These are phyloP conservation scores for Coniella vitis DNA, from an alignment of 2,329 filamentous ascomycete species.

Conservation along the genomic window DNA sequence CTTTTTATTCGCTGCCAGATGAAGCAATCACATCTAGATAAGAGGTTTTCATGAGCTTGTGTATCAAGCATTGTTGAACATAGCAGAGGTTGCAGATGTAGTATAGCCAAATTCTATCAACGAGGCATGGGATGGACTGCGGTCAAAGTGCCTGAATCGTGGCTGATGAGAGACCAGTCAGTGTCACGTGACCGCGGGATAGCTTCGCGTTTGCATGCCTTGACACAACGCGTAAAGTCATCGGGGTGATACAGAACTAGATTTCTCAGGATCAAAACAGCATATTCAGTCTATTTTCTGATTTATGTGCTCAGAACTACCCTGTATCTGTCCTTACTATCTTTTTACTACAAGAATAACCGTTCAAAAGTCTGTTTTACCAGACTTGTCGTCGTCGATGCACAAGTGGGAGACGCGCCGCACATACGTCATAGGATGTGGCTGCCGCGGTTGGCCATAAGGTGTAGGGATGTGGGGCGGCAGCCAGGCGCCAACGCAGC, in stretches of 20 bases:
- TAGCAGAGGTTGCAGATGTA: too few relatives aligned
- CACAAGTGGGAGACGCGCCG: slow-evolving; percentile 13
- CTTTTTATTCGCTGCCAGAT: slow-evolving; percentile 1
- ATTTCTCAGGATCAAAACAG: too few relatives aligned
- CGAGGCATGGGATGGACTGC: too few relatives aligned
- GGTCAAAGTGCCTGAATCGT: too few relatives aligned
- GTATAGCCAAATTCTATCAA: too few relatives aligned
- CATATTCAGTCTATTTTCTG: too few relatives aligned
- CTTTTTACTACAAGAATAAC: neutral
- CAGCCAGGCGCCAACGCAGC: slow-evolving; percentile 10
- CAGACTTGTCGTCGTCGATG: neutral
- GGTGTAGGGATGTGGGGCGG: neutral
- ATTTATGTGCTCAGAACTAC: too few relatives aligned
- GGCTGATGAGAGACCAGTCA: too few relatives aligned
- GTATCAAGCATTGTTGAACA: too few relatives aligned
- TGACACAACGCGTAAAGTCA: neutral
- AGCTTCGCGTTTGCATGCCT: slow-evolving; percentile 5
- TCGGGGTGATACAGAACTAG: neutral
- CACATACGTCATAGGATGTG: neutral
- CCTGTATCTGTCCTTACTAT: too few relatives aligned
- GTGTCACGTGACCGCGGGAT: slow-evolving; percentile 11
- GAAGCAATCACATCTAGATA: neutral
- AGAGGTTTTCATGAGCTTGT: too few relatives aligned
- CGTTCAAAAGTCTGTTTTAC: neutral
- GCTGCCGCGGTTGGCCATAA: slow-evolving; percentile 2